A percentile compares a stretch with the other conserved stretches of the same genome.
Evolutionary conservation across 768 basidiomycete genomes (phyloP).

Genomic region (Leccinum imitatum): DNA sequence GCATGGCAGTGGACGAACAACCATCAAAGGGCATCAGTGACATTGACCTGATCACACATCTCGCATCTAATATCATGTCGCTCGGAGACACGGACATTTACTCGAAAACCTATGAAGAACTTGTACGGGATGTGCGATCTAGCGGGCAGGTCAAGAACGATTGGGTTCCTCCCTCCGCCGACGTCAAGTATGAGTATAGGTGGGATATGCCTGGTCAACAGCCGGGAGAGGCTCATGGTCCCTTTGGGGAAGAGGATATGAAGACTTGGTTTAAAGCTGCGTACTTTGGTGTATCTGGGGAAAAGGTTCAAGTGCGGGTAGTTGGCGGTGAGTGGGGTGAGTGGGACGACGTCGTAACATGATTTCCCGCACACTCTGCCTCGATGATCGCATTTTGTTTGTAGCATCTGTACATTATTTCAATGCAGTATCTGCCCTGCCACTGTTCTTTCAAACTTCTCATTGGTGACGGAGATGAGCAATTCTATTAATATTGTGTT

Average conservation of each 20-base stretch:
- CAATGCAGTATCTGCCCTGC: not conserved
- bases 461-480: not conserved
- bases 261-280: constrained; percentile 73
- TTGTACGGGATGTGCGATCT: constrained; percentile 72
- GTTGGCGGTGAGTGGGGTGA: constrained; percentile 70
- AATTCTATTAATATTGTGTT: not conserved
- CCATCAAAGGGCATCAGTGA: constrained; percentile 41
- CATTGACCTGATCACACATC: constrained; percentile 80
- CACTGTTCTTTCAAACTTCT: not conserved
- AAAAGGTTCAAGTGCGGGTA: constrained; percentile 71
- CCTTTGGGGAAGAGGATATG: constrained; percentile 80
- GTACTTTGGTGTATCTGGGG: constrained; percentile 78
- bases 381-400: not conserved
- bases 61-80: constrained; percentile 86
- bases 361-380: constrained; percentile 13
- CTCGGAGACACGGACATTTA: constrained; percentile 86
- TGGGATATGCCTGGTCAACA: constrained; percentile 62
- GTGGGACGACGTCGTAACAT: constrained; percentile 67
- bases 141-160: constrained; percentile 64
- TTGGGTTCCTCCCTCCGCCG: constrained; percentile 78
- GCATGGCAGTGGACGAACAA: constrained; percentile 53
- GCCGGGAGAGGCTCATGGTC: constrained; percentile 66
- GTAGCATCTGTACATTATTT: constrained; percentile 20
- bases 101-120: constrained; percentile 80
- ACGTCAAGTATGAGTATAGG: constrained; percentile 76